Evolutionary conservation across 352 stramenopile genomes (phyloP).

Genomic region (Pythium myriotylum): DNA sequence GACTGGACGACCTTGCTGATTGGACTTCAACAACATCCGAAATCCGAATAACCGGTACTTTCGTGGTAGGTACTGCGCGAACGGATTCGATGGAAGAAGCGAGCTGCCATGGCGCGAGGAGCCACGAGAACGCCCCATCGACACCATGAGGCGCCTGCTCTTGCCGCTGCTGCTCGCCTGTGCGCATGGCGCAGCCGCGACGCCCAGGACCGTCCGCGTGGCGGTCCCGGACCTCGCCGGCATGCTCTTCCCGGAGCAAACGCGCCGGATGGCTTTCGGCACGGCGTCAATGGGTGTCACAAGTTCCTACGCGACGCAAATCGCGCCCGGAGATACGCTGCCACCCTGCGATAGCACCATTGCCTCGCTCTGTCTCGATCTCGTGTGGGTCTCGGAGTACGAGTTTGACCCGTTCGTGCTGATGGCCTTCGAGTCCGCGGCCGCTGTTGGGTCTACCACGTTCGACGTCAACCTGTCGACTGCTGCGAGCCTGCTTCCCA

Average conservation of each 20-base stretch:
- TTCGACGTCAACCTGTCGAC: conserved; percentile 19
- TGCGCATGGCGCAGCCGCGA: not conserved
- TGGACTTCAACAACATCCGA: not conserved
- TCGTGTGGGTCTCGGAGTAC: conserved; percentile 35
- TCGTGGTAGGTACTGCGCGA: not conserved
- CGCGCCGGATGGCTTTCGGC: conserved; percentile 24
- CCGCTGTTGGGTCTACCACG: conserved; percentile 16
- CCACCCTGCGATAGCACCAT: conserved; percentile 6
- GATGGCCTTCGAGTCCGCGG: conserved; percentile 25
- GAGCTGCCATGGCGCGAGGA: not conserved
- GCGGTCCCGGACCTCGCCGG: conserved; percentile 33
- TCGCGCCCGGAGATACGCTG: not conserved
- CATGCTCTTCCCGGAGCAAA: conserved; percentile 31
- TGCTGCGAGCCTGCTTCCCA: conserved; percentile 12
- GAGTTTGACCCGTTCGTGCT: conserved; percentile 38
- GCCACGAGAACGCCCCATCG: too few relatives aligned
- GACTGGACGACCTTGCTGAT: too few relatives aligned
- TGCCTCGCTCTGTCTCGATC: conserved; percentile 29
- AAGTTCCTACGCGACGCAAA: conserved; percentile 7
- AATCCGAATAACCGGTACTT: not conserved
- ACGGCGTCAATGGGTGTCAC: not conserved
- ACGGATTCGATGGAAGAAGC: not conserved
- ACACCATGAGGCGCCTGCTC: not conserved
- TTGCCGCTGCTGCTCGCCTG: not conserved
- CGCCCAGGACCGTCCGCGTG: conserved; percentile 24